Evolutionary conservation across 2,329 filamentous ascomycete genomes (phyloP), one percentile per base, ranked within the genome.

Genomic region (Cladosporium colombiae): DNA sequence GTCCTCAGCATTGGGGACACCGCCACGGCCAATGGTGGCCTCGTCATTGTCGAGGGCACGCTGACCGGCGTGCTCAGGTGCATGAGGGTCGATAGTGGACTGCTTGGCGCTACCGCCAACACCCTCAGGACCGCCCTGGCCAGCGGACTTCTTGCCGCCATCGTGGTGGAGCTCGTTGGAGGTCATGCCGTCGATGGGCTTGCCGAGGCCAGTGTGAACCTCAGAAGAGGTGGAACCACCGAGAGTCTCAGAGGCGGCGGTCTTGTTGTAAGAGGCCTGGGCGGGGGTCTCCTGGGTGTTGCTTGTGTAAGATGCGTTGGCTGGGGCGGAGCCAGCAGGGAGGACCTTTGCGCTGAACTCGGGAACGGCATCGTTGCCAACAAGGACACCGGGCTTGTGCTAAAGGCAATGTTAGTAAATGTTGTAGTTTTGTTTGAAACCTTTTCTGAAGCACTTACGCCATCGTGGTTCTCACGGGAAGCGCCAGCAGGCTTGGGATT

Each of bases 291-390:
- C 76, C 67, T 70, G 69, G 21, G 61, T 68, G 76, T 83, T 82
- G 31, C 82, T 81, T 13, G 75, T 70, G 78, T 80, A 83, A 21
- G 80, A 80, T 18, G 71, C 75, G 49, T 77, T 74, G 0, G 77
- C 68, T 1, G 90, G 90, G 0, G 90, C 89, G 3, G 86, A 85
- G 66, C 90, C 90, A 0, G 88, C 78, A 0, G 88, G 83, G 40
- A 87, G 78, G 1, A 82, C 83, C 75, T 92, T 70, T 27, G 86
- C 84, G 71, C 84, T 80, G 80, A 90, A 92, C 73, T 90, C 89
- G 23, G 86, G 86, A 14, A 78, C 74, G 27, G 79, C 78, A 62
- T 89, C 87, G 70, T 87, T 85, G 72, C 85, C 85, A 65, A 86
- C 83, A 67, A 86, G 83, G 70, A 83, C 80, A 62, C 89, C 89